These are phyloP conservation scores for Phytophthora hibernalis DNA, from an alignment of 352 stramenopile genomes.

Conservation along the genomic window DNA sequence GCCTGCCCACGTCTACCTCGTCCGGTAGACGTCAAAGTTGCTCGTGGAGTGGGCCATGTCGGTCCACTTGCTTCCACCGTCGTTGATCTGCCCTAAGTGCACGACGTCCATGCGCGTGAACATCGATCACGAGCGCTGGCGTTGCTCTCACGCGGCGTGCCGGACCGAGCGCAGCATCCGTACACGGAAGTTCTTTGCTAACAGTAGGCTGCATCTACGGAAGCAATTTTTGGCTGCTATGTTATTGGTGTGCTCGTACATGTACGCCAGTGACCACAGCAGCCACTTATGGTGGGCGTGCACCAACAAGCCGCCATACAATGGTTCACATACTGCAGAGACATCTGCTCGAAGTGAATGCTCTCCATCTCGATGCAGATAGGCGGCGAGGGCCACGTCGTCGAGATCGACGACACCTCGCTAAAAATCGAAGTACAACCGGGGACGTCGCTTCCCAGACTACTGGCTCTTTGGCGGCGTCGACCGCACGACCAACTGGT, in stretches of 20 bases:
- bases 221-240: neutral
- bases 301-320: neutral
- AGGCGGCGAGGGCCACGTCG: neutral
- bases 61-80: neutral
- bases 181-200: neutral
- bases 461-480: too few relatives aligned
- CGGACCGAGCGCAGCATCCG: neutral
- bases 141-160: neutral
- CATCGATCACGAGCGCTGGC: neutral
- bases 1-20: neutral
- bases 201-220: neutral
- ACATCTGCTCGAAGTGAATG: constrained; percentile 10
- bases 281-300: neutral
- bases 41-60: neutral
- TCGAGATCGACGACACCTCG: neutral
- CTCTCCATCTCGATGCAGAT: constrained; percentile 2
- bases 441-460: neutral
- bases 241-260: neutral
- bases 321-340: constrained; percentile 6
- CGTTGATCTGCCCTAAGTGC: neutral
- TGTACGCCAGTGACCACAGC: neutral
- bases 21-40: neutral
- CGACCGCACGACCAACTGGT: too few relatives aligned
- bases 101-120: neutral
- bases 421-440: constrained; percentile 7